Evolutionary conservation across 257 asterid genomes (phyloP), one percentile per base, ranked within the genome.

Genomic region (Ajuga chamaepitys): DNA sequence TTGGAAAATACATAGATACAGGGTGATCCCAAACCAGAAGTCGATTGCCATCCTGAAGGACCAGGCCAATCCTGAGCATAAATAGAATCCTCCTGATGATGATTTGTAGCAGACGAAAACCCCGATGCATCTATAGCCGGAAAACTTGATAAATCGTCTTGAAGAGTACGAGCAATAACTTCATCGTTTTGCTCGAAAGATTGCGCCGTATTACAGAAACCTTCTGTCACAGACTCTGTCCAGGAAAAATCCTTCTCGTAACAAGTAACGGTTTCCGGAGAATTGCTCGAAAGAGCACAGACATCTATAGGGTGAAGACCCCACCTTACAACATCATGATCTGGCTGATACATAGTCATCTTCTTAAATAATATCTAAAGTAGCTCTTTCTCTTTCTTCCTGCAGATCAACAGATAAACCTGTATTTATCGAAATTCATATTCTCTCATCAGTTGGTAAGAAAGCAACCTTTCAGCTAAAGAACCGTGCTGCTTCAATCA

Each of bases 241-340:
- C 59, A 76, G 53, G 96, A 86, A 11, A 67, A 51, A 75, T 90
- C 95, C 50, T 34, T 41, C 41, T 68, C 85, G 65, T 88, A 88
- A 72, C 77, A 83, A 24, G 96, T 90, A 74, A 86, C 58, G 65
- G 82, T 77, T 48, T 70, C 76, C 42, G 85, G 91, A 75, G 87
- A 79, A 62, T 84, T 82, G 28, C 77, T 79, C 32, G 83, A 76
- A 47, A 88, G 78, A 28, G 88, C 53, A 66, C 97, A 88, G 58
- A 90, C 90, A 40, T 82, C 95, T 61, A 88, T 70, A 69, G 74
- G 93, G 80, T 90, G 90, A 37, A 90, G 86, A 56, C 85, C 88
- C 99, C 97, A 86, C 57, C 96, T 80, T 66, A 79, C 77, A 22
- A 81, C 89, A 73, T 94, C 97, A 55, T 88, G 93, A 76, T 94